A percentile compares a stretch with the other conserved stretches of the same genome.
These are phyloP conservation scores for Pseudogymnoascus sp. DNA, from an alignment of 2,329 filamentous ascomycete species.

Conservation along the genomic window DNA sequence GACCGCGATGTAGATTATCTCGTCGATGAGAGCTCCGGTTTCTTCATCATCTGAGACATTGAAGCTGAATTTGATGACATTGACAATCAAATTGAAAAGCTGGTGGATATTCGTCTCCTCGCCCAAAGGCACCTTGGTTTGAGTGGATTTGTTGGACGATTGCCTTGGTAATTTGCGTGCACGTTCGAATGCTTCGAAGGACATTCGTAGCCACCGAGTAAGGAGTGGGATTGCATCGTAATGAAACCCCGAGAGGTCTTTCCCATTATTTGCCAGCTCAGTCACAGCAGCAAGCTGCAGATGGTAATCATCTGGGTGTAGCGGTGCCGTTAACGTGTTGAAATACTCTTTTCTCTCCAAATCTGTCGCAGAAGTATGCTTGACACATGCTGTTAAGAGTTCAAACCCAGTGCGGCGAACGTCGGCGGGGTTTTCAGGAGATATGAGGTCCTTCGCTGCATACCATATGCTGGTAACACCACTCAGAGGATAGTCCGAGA, in stretches of 20 bases:
- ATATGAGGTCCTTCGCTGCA: conserved; percentile 58
- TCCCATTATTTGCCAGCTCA: conserved; percentile 54
- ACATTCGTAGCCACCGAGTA: conserved; percentile 51
- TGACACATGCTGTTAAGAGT: conserved; percentile 58
- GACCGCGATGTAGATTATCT: conserved; percentile 59
- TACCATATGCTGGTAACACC: conserved; percentile 48
- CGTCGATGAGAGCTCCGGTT: conserved; percentile 53
- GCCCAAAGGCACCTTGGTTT: conserved; percentile 34
- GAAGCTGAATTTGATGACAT: conserved; percentile 70
- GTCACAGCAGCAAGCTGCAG: conserved; percentile 57
- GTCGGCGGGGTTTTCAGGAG: conserved; percentile 45
- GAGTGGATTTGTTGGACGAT: conserved; percentile 34
- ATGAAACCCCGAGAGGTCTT: conserved; percentile 58
- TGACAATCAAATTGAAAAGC: conserved; percentile 58
- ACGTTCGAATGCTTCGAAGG: conserved; percentile 45
- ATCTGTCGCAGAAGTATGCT: conserved; percentile 55
- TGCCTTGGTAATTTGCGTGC: conserved; percentile 45
- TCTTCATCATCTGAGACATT: conserved; percentile 58
- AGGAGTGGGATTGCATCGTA: conserved; percentile 59
- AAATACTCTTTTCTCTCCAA: conserved; percentile 62
- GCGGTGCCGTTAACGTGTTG: conserved; percentile 49
- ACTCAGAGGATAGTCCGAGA: conserved; percentile 50
- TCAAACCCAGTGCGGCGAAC: conserved; percentile 57
- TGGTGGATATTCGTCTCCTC: conserved; percentile 57
- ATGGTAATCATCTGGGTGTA: conserved; percentile 56